Conservation (phyloP, 352 stramenopile species). For the Pythium apleroticum region DNA sequence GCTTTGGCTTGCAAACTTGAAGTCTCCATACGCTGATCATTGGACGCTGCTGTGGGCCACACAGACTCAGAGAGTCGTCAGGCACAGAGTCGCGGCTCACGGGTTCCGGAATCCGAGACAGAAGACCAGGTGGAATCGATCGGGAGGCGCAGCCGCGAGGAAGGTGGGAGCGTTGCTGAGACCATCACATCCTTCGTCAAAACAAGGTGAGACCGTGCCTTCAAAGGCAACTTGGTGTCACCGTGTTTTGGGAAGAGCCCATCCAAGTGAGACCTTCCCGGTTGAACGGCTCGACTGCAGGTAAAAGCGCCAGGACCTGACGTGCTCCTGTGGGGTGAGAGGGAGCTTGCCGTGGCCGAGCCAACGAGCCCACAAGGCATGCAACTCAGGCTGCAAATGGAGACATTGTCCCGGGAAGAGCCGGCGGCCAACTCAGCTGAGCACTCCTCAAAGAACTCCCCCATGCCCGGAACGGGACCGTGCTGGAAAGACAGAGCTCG, state of each 20-base stretch:
- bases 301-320: background rate
- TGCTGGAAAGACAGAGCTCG: no score
- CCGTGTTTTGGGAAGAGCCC: slow-evolving; percentile 4
- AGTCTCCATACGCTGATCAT: background rate
- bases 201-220: background rate
- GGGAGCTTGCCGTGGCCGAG: background rate
- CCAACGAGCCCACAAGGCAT: background rate
- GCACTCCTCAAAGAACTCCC: background rate
- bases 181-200: background rate
- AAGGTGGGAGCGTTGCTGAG: background rate
- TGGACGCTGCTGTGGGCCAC: background rate
- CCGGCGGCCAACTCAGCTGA: background rate
- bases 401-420: background rate
- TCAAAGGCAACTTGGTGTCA: background rate
- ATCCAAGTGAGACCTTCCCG: background rate
- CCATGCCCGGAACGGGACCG: background rate
- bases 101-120: no score
- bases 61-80: background rate
- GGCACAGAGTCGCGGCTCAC: background rate
- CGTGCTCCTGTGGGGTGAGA: background rate
- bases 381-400: background rate
- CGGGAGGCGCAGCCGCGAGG: background rate
- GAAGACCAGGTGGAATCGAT: background rate
- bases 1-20: background rate
- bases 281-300: background rate